Conservation (phyloP, 106 monocot genomes). For the Acorus gramineus region DNA sequence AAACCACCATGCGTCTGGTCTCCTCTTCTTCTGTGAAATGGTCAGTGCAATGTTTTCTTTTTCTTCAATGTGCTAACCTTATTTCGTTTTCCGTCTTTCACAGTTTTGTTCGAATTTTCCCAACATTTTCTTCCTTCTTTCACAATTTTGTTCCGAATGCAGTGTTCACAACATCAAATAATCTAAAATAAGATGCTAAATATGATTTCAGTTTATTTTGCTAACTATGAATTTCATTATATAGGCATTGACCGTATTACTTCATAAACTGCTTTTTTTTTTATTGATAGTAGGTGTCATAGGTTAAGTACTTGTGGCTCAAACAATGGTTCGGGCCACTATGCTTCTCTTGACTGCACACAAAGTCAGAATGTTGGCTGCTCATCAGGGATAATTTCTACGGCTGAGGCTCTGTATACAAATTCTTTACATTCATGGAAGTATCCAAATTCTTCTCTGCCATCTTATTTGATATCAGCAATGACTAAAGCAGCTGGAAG, state of each 20-base stretch:
- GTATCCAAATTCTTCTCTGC: conserved; percentile 76
- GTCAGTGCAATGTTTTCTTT: conserved; percentile 26
- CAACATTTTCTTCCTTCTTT: no score
- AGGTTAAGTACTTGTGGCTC: conserved; percentile 34
- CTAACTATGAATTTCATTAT: neutral
- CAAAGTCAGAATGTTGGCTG: conserved; percentile 18
- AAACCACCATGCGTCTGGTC: conserved; percentile 60
- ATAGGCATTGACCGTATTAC: neutral
- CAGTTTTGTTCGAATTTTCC: neutral
- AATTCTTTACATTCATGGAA: conserved; percentile 71
- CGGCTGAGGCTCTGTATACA: conserved; percentile 25
- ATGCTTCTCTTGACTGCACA: conserved; percentile 11
- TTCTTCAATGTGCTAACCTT: neutral
- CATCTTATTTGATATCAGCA: conserved; percentile 52
- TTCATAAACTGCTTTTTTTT: neutral
- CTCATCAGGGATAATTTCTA: conserved; percentile 1
- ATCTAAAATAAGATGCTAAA: no score
- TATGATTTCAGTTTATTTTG: neutral
- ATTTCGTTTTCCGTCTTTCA: neutral
- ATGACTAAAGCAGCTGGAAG: conserved; percentile 40
- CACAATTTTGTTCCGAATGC: no score
- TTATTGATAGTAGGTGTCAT: conserved; percentile 54
- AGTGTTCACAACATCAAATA: no score
- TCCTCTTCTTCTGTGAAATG: conserved; percentile 80
- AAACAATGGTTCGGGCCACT: conserved; percentile 6